phyloP scores from a whole-genome alignment of 768 basidiomycete genomes.

The Kwoniella sp. region DNA sequence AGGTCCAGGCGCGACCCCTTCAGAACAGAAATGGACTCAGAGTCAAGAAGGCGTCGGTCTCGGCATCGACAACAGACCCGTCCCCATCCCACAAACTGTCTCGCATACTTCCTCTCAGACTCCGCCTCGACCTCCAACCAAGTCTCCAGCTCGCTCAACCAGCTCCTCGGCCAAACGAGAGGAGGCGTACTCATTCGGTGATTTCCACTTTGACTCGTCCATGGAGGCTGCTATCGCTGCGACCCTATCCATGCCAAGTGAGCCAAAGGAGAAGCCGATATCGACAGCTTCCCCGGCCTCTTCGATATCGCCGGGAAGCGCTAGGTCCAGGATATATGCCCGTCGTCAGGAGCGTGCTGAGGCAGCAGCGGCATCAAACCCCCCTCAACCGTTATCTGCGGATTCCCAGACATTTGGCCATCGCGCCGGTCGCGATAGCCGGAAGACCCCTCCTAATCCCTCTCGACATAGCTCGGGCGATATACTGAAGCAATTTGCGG shows the following conservation, averaged over 20 bases:
- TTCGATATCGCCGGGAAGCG: slow-evolving; percentile 33
- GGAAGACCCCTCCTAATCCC: slow-evolving; percentile 37
- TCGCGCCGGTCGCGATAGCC: slow-evolving; percentile 22
- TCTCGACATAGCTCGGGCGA: slow-evolving; percentile 37
- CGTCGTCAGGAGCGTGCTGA: slow-evolving; percentile 29
- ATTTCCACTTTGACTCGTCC: slow-evolving; percentile 43
- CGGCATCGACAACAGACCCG: slow-evolving; percentile 22
- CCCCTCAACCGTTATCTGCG: slow-evolving; percentile 30
- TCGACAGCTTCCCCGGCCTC: not conserved
- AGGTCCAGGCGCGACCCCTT: slow-evolving; percentile 38
- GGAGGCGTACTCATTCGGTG: slow-evolving; percentile 23
- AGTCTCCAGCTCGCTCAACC: slow-evolving; percentile 55
- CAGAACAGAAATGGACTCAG: slow-evolving; percentile 24
- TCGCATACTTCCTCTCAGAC: slow-evolving; percentile 3
- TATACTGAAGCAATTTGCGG: slow-evolving; percentile 66
- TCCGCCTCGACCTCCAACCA: slow-evolving; percentile 9
- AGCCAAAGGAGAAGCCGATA: slow-evolving; percentile 14
- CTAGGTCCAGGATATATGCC: slow-evolving; percentile 39
- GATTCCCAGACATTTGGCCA: slow-evolving; percentile 29
- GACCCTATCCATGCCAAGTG: slow-evolving; percentile 28
- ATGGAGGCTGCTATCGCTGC: slow-evolving; percentile 47
- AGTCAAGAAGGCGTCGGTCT: slow-evolving; percentile 56
- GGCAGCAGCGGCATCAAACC: not conserved
- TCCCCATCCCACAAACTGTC: too few species aligned
- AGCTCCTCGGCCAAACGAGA: slow-evolving; percentile 4